Conservation (phyloP, 176 grass and related monocot genomes). For the Chrysopogon serrulatus region DNA sequence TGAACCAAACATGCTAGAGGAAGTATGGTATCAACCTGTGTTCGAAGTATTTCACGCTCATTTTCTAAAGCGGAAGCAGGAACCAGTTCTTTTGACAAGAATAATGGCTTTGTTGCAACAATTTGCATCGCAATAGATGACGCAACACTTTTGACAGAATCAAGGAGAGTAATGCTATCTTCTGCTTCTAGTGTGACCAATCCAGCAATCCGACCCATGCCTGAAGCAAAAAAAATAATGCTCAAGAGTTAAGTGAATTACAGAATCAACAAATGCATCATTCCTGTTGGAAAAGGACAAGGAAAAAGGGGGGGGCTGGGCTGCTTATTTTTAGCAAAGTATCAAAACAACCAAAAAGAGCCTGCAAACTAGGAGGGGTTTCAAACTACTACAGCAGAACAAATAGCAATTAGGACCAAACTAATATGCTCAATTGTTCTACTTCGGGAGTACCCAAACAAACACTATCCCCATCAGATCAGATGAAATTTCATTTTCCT, state of each 20-base stretch:
- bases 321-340: not conserved
- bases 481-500: not conserved
- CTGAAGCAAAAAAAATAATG: conserved; percentile 30
- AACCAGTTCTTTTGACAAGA: conserved; percentile 90
- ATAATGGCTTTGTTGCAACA: conserved; percentile 84
- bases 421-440: not conserved
- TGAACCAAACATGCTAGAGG: not conserved
- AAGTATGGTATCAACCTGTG: conserved; percentile 45
- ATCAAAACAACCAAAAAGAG: not conserved
- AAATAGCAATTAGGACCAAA: not conserved
- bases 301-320: not conserved
- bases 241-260: not conserved
- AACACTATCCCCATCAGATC: not conserved
- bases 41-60: conserved; percentile 74
- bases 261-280: not conserved
- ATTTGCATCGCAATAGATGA: conserved; percentile 91
- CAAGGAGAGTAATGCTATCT: conserved; percentile 64
- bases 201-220: conserved; percentile 81
- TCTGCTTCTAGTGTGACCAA: conserved; percentile 82
- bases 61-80: conserved; percentile 68
- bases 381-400: conserved; percentile 11
- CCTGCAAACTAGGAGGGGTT: not conserved
- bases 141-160: conserved; percentile 59
- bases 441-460: not conserved
- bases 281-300: not conserved